Conservation (phyloP, 2,329 filamentous ascomycete genomes). For the Paraphaeosphaeria minitans region DNA sequence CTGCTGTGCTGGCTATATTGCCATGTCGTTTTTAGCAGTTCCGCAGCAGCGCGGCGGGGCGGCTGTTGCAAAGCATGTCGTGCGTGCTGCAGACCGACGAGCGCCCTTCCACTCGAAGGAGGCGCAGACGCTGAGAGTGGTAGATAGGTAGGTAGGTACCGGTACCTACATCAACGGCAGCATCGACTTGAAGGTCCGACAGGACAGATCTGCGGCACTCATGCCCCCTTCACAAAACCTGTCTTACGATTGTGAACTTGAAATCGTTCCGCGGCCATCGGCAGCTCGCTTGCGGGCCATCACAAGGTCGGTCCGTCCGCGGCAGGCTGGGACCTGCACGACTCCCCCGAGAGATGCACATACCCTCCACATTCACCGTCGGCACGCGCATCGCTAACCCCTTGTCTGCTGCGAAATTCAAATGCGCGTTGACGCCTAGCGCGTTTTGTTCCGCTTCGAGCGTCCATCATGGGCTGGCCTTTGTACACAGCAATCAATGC, state of each 20-base stretch:
- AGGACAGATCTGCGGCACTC: background rate
- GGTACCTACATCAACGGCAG: background rate
- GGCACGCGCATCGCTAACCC: background rate
- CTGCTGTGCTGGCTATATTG: constrained; percentile 33
- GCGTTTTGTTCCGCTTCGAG: background rate
- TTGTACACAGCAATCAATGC: constrained; percentile 13
- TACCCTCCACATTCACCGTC: background rate
- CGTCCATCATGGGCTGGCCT: no score
- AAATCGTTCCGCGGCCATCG: background rate
- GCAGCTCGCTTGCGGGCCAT: constrained; percentile 4
- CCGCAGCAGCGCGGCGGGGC: constrained; percentile 25
- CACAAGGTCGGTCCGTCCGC: background rate
- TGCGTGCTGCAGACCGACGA: constrained; percentile 15
- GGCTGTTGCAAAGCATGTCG: constrained; percentile 26
- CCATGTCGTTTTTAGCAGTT: constrained; percentile 15
- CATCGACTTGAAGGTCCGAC: background rate
- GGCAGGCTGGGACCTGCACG: constrained; percentile 10
- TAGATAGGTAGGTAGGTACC: no score
- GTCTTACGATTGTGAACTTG: constrained; percentile 2
- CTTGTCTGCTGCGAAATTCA: constrained; percentile 4
- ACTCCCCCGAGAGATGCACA: constrained; percentile 1
- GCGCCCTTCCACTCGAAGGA: background rate
- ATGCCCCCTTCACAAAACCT: background rate
- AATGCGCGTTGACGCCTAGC: background rate
- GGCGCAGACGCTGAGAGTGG: background rate